Base-by-base conservation (phyloP, 164 flowering plant species). In the Aristolochia californica region DNA sequence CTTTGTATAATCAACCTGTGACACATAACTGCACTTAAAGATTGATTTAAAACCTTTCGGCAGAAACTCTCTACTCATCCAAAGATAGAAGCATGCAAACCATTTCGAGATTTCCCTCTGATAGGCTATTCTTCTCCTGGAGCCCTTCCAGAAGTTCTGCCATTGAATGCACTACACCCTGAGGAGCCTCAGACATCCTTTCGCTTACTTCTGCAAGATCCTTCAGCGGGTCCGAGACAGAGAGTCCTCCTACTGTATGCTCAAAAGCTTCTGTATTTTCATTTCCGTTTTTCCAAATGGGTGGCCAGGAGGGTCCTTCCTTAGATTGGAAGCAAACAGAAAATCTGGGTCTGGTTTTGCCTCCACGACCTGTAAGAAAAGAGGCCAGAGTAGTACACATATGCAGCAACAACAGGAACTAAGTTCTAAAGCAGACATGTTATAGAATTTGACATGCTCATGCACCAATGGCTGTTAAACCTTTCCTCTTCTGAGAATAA, bases 191-290 rank as follows among this genome's bases (percentile, higher is more conserved):
- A 45, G 62, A 55, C 44, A 64, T 58, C 13, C 67, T 53, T 43
- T 53, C 70, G 64, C 58, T 64, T 16, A 61, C 72, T 48, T 73
- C 82, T 54, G 69, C 79, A 50, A 80, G 77, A 65, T 73, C 65
- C 63, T 74, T 80, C 43, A 80, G 62, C 70, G 72, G 78, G 45
- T 77, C 88, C 63, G 83, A 61, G 77, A 81, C 67, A 50, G 90
- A 82, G 60, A 69, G 70, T 59, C 63, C 59, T 54, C 28, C 44
- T 48, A 12, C 14, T 27, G 57, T 66, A 56, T 62, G 60, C 34
- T 64, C 66, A 54, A 43, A 23, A 55, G 45, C 65, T 34, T 67
- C 66, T 55, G 62, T 58, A 13, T 56, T 47, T 30, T 43, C 59
- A 27, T 56, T 57, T 58, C 67, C 66, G 54, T 61, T 60, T 51